phyloP scores from a whole-genome alignment of 1,139 yeast species.

The Scheffersomyces illinoinensis region DNA sequence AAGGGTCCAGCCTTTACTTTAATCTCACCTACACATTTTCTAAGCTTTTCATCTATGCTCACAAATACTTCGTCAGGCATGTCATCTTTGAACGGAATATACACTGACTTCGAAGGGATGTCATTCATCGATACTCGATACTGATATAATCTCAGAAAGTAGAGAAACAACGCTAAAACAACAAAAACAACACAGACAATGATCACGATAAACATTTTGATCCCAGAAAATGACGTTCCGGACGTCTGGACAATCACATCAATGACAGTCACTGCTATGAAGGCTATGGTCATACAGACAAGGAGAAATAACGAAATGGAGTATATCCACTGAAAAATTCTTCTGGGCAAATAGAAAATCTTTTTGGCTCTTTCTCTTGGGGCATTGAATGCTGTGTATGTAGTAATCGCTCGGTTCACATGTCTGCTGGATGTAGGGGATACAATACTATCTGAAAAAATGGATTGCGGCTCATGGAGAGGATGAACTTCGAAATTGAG shows the following conservation, averaged over 20 bases:
- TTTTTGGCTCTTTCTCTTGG: constrained; percentile 4
- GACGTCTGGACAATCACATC: constrained; percentile 72
- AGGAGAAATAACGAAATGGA: constrained; percentile 56
- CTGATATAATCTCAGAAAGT: constrained; percentile 56
- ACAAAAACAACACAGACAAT: constrained; percentile 67
- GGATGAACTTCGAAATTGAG: neutral
- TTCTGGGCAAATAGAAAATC: constrained; percentile 32
- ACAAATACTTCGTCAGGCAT: constrained; percentile 52
- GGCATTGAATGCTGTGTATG: constrained; percentile 8
- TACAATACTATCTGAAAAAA: neutral
- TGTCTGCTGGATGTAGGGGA: neutral
- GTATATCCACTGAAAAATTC: constrained; percentile 52
- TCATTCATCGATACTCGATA: constrained; percentile 63
- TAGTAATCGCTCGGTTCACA: constrained; percentile 1
- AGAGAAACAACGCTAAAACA: constrained; percentile 48
- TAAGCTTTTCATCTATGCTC: constrained; percentile 38
- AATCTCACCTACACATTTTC: constrained; percentile 46
- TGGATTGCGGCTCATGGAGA: neutral
- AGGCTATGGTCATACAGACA: constrained; percentile 48
- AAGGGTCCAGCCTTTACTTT: constrained; percentile 54
- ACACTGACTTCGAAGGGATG: constrained; percentile 65
- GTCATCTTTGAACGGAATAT: constrained; percentile 70
- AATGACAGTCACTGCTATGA: constrained; percentile 69
- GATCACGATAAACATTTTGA: constrained; percentile 75
- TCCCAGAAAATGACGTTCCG: constrained; percentile 52